These are phyloP conservation scores for Kickxella alabastrina DNA, from an alignment of 192 early-diverging fungal genomes.

Conservation along the genomic window DNA sequence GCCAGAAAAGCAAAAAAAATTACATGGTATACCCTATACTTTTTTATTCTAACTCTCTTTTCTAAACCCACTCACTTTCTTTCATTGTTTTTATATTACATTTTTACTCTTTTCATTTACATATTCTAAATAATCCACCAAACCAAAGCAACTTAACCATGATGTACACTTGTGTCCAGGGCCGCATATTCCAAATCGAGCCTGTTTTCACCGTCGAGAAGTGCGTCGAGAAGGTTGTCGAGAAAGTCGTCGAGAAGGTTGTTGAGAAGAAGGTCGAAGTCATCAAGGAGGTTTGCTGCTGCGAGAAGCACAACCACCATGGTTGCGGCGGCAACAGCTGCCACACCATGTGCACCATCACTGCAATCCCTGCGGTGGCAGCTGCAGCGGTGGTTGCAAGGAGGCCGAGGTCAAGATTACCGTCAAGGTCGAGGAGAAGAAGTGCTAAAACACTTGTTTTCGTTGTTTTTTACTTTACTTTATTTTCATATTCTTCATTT, in stretches of 20 bases:
- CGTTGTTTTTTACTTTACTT: not conserved
- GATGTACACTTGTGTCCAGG: slow-evolving; percentile 40
- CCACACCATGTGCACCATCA: slow-evolving; percentile 4
- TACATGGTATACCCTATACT: not conserved
- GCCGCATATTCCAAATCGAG: slow-evolving; percentile 44
- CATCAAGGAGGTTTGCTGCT: slow-evolving; percentile 44
- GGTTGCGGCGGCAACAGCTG: slow-evolving; percentile 6
- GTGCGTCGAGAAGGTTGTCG: slow-evolving; percentile 41
- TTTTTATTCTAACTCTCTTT: not conserved
- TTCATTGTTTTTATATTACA: not conserved
- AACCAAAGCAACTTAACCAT: slow-evolving; percentile 12
- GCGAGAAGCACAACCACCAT: slow-evolving; percentile 8
- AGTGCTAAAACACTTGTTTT: not conserved
- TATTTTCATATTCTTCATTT: not conserved
- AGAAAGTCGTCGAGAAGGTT: slow-evolving; percentile 21
- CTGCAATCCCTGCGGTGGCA: too few species aligned
- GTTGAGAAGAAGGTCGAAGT: slow-evolving; percentile 23
- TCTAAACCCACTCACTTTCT: not conserved
- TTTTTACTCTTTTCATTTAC: not conserved
- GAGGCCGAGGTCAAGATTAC: slow-evolving; percentile 36
- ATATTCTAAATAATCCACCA: not conserved
- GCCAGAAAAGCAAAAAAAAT: not conserved
- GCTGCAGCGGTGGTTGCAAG: slow-evolving; percentile 9
- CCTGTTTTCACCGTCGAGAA: slow-evolving; percentile 44
- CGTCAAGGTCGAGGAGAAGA: slow-evolving; percentile 37